Base-by-base conservation (phyloP, 1,139 yeast species). In the Taphrina confusa region DNA sequence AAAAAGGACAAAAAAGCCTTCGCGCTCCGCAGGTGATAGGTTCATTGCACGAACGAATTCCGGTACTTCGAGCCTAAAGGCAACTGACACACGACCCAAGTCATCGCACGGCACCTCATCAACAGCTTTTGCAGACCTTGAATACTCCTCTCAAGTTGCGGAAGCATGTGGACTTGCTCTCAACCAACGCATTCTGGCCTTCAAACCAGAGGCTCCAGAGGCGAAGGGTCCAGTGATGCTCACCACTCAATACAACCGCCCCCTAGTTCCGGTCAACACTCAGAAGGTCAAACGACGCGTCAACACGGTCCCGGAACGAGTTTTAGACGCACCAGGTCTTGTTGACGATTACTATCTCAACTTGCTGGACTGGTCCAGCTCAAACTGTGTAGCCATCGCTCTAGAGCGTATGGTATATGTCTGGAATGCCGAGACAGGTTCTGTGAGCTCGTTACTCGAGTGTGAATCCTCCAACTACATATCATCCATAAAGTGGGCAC, bases 301-400 rank as follows among this genome's bases (percentile, higher is more conserved):
- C 46, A 90, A 95, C 12, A 82, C 89, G 0, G 89, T 90, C 14
- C 97, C 98, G 0, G 96, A 89, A 67, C 80, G 96, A 66, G 96
- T 92, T 1, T 78, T 92, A 51, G 99, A 92, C 74, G 98, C 98
- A 0, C 99, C 98, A 0, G 97, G 96, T 0, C 79, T 91, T 61
- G 81, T 86, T 36, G 97, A 92, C 72, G 98, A 92, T 74, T 94
- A 90, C 72, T 92, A 92, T 72, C 78, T 91, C 61, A 91, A 90
- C 71, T 76, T 92, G 58, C 74, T 92, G 62, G 84, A 92, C 64
- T 92, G 98, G 98, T 90, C 97, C 2, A 76, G 77, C 68, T 82
- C 84, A 34, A 90, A 92, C 72, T 77, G 85, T 61, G 78, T 94
- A 46, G 97, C 97, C 1, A 87, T 94, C 69, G 98, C 96, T 1